phyloP scores from a whole-genome alignment of 1,139 yeast species.

The Pichia norvegensis region DNA sequence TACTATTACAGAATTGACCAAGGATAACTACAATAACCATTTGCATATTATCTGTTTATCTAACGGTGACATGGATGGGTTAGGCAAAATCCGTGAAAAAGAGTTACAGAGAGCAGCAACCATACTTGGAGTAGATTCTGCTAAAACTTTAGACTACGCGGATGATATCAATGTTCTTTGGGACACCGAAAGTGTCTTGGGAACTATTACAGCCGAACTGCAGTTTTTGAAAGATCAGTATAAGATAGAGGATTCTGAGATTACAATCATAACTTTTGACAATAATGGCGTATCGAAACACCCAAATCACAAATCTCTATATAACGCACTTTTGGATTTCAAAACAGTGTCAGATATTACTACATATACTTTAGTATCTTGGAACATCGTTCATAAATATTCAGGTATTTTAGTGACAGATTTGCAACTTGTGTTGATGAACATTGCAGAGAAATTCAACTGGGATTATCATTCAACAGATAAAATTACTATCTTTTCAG shows the following conservation, averaged over 20 bases:
- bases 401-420: constrained; percentile 43
- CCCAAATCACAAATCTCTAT: constrained; percentile 70
- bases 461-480: background rate
- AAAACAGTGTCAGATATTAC: constrained; percentile 14
- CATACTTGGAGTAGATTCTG: constrained; percentile 44
- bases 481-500: constrained; percentile 38
- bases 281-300: constrained; percentile 76
- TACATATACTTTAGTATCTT: constrained; percentile 31
- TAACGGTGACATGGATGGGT: constrained; percentile 66
- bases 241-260: constrained; percentile 19
- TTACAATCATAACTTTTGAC: constrained; percentile 73
- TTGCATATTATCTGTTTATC: constrained; percentile 66
- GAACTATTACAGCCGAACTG: constrained; percentile 10
- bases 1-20: constrained; percentile 47
- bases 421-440: constrained; percentile 27
- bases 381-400: constrained; percentile 44
- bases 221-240: constrained; percentile 9
- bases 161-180: constrained; percentile 74
- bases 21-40: constrained; percentile 41
- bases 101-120: constrained; percentile 57
- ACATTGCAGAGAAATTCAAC: background rate
- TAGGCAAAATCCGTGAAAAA: constrained; percentile 52
- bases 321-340: constrained; percentile 44
- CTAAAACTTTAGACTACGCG: constrained; percentile 45
- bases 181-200: constrained; percentile 42